Evolutionary conservation across 2,329 filamentous ascomycete genomes (phyloP), one percentile per base, ranked within the genome.

Genomic region (Paraphaeosphaeria minitans): DNA sequence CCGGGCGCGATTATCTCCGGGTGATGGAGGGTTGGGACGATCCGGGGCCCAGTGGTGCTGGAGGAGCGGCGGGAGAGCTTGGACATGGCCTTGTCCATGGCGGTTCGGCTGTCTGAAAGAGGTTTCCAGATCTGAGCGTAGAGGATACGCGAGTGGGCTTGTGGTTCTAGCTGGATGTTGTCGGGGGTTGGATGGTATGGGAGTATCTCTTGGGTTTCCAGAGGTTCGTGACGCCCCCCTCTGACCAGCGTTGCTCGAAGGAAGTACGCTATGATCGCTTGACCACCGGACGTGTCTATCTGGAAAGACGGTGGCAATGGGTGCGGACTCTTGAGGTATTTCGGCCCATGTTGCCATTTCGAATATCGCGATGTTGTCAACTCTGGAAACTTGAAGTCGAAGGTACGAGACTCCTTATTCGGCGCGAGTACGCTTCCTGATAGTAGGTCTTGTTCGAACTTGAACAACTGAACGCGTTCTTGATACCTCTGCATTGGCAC

Each of bases 381-480:
- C 4, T 68, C 63, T 21, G 74, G 74, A 48, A 77, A 75, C 14
- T 62, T 62, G 61, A 75, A 77, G n/a, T 73, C 69, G 56, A 77
- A 77, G 1, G 64, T 51, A 73, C 74, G 76, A 9, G 63, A 68
- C 27, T 73, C 67, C 42, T 75, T 74, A 29, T 68, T 69, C 14
- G 68, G 53, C n/a, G 42, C 55, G 12, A 74, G 58, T 16, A 54
- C 64, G 4, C 61, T 58, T n/a, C 53, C 56, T 5, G 65, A 55
- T 14, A 70, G 56, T 1, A 76, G 33, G 12, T 64, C 57, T 37
- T 68, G 66, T 53, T 74, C 72, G 39, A 65, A 59, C 24, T 64
- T 66, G 66, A 76, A 77, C 14, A 75, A 64, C 4, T 63, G 55
- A 33, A 72, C 66, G 29, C 63, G 64, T 55, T 75, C 72, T 48